Percentiles rank a stretch among this genome's conserved stretches.
phyloP scores from a whole-genome alignment of 768 basidiomycete genomes.

The Pisolithus tinctorius region DNA sequence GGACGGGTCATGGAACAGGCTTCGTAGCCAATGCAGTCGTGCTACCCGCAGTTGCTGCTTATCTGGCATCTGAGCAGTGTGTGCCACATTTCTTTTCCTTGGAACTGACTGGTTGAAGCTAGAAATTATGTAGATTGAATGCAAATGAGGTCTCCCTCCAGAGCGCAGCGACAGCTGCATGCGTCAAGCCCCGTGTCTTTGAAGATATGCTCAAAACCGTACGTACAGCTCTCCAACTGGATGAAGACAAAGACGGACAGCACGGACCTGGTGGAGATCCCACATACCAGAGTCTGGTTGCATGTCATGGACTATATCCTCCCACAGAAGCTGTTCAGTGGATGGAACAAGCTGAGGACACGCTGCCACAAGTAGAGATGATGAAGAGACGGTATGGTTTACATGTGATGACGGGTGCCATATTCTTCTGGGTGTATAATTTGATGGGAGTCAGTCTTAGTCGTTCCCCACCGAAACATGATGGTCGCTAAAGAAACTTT shows the following conservation, averaged over 20 bases:
- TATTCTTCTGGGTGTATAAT: constrained; percentile 44
- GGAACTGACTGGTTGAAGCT: neutral
- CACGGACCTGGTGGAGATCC: neutral
- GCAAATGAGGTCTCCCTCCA: constrained; percentile 23
- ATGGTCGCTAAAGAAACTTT: neutral
- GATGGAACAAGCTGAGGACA: constrained; percentile 29
- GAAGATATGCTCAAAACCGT: constrained; percentile 18
- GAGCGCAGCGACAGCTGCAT: constrained; percentile 18
- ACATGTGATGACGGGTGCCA: constrained; percentile 26
- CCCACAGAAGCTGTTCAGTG: constrained; percentile 20
- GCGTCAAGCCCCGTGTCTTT: constrained; percentile 17
- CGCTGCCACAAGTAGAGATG: constrained; percentile 7
- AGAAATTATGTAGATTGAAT: constrained; percentile 13
- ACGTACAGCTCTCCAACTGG: constrained; percentile 9
- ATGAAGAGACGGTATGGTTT: constrained; percentile 16
- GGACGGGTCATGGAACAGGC: constrained; percentile 23
- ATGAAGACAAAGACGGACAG: neutral
- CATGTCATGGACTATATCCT: constrained; percentile 15
- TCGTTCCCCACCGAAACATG: neutral
- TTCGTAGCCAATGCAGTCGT: constrained; percentile 17
- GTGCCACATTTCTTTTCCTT: neutral
- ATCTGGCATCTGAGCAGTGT: constrained; percentile 27
- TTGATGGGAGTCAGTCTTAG: constrained; percentile 29
- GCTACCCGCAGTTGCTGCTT: constrained; percentile 25
- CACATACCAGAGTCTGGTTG: constrained; percentile 29